Evolutionary conservation across 208 protist genomes (phyloP).

Genomic region (Herpetomonas tarakana): DNA sequence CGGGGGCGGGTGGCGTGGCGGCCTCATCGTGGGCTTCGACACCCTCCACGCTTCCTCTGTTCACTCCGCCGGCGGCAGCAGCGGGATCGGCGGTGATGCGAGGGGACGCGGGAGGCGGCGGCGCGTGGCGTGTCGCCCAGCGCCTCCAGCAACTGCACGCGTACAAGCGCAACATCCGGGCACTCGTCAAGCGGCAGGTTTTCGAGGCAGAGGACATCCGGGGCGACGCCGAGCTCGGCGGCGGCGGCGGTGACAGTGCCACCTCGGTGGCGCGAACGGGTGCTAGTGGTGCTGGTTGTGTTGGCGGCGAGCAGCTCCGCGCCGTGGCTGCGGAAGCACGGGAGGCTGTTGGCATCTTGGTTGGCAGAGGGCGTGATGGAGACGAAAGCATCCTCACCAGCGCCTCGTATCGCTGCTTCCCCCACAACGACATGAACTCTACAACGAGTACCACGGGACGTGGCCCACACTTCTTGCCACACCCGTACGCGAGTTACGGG

Average conservation of each 20-base stretch:
- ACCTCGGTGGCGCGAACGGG: too few species aligned
- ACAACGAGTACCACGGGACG: too few species aligned
- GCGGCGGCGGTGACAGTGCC: conserved; percentile 21
- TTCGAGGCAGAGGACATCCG: conserved; percentile 85
- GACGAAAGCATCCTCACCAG: too few species aligned
- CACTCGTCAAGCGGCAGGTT: conserved; percentile 74
- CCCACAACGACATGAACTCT: too few species aligned
- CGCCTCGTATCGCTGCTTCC: too few species aligned
- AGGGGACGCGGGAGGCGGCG: conserved; percentile 10
- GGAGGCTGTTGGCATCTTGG: conserved; percentile 39
- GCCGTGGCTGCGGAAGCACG: conserved; percentile 46
- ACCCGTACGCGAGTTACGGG: neutral
- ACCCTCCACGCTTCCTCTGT: neutral
- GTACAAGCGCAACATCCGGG: conserved; percentile 49
- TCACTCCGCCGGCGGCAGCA: too few species aligned
- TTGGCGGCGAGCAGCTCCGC: conserved; percentile 43
- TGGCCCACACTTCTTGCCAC: too few species aligned
- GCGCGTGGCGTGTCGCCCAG: conserved; percentile 13
- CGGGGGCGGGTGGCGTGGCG: neutral
- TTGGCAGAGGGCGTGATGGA: too few species aligned
- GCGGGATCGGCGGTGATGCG: conserved; percentile 1
- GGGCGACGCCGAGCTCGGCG: conserved; percentile 28
- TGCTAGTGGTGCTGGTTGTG: too few species aligned
- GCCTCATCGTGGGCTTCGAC: neutral
- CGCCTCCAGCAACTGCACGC: conserved; percentile 63